Evolutionary conservation across 768 basidiomycete genomes (phyloP).

Genomic region (Podaxis sp.): DNA sequence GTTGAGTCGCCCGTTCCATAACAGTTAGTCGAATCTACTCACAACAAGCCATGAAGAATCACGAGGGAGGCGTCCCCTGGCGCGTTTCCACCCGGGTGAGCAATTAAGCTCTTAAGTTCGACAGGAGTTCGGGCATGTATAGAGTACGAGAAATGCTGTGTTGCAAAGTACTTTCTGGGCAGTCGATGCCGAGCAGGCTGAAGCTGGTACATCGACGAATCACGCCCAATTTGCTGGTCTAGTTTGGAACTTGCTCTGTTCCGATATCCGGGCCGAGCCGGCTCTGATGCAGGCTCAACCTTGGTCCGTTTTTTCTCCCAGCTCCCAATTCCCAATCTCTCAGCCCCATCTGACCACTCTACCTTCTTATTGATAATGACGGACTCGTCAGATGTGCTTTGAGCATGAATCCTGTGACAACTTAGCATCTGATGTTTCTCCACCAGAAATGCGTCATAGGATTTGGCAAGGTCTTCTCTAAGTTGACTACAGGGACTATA

Average conservation of each 20-base stretch:
- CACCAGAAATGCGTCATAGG: neutral
- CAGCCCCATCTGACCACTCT: neutral
- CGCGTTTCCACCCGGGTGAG: neutral
- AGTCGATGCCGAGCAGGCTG: neutral
- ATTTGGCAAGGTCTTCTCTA: neutral
- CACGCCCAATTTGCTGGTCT: neutral
- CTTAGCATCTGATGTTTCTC: neutral
- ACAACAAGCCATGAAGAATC: conserved; percentile 65
- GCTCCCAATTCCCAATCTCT: too few species aligned
- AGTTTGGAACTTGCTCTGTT: too few species aligned
- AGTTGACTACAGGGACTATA: neutral
- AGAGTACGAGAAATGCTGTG: neutral
- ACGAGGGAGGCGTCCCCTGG: conserved; percentile 39
- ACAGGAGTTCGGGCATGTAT: neutral
- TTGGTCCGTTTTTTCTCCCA: too few species aligned
- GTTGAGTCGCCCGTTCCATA: neutral
- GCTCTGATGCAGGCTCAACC: too few species aligned
- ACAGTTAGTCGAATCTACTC: conserved; percentile 17
- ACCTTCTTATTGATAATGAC: neutral
- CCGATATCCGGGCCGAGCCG: too few species aligned
- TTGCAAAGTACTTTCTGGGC: neutral
- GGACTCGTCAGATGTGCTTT: neutral
- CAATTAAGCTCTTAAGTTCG: neutral
- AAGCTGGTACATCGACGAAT: too few species aligned
- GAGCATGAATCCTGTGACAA: neutral